Evolutionary conservation across 148 eudicot species (phyloP).

Genomic region (Vaccinium macrocarpon): DNA sequence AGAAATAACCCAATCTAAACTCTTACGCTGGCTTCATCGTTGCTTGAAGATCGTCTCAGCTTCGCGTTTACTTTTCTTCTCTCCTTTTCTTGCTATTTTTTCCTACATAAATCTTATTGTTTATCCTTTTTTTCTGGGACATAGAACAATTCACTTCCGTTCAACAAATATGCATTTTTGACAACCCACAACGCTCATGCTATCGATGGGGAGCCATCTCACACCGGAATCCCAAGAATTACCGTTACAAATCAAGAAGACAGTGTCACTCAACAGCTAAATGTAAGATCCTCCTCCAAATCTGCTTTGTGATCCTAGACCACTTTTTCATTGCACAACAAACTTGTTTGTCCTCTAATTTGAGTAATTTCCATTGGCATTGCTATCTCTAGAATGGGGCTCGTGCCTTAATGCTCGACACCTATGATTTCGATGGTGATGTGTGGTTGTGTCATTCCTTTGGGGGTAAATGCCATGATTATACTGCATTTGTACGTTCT

Average conservation of each 20-base stretch:
- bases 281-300: constrained; percentile 40
- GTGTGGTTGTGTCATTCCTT: constrained; percentile 89
- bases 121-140: not conserved
- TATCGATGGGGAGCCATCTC: constrained; percentile 56
- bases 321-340: not conserved
- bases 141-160: constrained; percentile 51
- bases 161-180: constrained; percentile 84
- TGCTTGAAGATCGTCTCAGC: not conserved
- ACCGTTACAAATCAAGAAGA: constrained; percentile 69
- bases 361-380: not conserved
- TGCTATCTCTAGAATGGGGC: constrained; percentile 60
- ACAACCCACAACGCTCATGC: constrained; percentile 80
- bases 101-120: not conserved
- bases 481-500: constrained; percentile 71
- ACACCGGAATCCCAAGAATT: constrained; percentile 48
- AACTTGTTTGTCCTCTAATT: not conserved
- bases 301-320: not conserved
- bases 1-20: not conserved
- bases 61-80: not conserved
- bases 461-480: constrained; percentile 61
- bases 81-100: not conserved
- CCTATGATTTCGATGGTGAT: constrained; percentile 63
- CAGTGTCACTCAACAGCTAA: constrained; percentile 59
- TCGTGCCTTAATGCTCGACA: constrained; percentile 81
- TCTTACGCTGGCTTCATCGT: not conserved